These are phyloP conservation scores for Cyberlindnera japonica DNA, from an alignment of 805 yeast genomes.

Conservation along the genomic window DNA sequence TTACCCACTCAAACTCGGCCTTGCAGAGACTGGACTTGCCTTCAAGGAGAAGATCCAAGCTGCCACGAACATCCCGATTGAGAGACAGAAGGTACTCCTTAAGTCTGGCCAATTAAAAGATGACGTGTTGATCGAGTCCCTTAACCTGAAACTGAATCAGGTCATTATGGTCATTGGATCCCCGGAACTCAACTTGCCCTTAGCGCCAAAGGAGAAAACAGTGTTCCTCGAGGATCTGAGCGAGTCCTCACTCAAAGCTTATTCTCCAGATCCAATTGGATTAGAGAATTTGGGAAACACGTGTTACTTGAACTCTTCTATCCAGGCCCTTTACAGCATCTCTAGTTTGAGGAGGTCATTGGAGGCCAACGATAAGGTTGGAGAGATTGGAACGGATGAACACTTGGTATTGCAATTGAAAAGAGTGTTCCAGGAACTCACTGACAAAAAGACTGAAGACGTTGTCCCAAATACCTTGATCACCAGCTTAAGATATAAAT, in stretches of 20 bases:
- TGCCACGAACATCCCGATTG: constrained; percentile 78
- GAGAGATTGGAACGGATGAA: constrained; percentile 33
- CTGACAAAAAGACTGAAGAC: constrained; percentile 38
- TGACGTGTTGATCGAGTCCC: constrained; percentile 41
- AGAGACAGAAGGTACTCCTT: constrained; percentile 84
- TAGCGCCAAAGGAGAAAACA: constrained; percentile 46
- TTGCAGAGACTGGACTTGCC: constrained; percentile 41
- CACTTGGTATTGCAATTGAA: constrained; percentile 47
- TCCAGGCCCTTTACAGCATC: constrained; percentile 83
- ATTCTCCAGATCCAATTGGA: constrained; percentile 67
- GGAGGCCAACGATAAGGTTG: constrained; percentile 41
- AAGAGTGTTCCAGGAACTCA: constrained; percentile 39
- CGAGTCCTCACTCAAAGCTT: constrained; percentile 35
- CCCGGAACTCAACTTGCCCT: constrained; percentile 60
- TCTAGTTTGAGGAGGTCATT: constrained; percentile 66
- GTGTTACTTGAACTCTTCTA: constrained; percentile 85
- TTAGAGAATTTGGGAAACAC: constrained; percentile 94
- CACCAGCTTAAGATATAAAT: constrained; percentile 56
- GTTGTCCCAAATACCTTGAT: constrained; percentile 70
- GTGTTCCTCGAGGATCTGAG: constrained; percentile 70
- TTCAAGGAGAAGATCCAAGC: constrained; percentile 66
- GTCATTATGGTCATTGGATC: constrained; percentile 89
- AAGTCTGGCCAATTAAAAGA: constrained; percentile 83
- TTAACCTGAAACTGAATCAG: constrained; percentile 61
- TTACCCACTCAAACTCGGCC: constrained; percentile 42